These are phyloP conservation scores for Mortierella sp. DNA, from an alignment of 371 early-diverging fungal species.

Conservation along the genomic window DNA sequence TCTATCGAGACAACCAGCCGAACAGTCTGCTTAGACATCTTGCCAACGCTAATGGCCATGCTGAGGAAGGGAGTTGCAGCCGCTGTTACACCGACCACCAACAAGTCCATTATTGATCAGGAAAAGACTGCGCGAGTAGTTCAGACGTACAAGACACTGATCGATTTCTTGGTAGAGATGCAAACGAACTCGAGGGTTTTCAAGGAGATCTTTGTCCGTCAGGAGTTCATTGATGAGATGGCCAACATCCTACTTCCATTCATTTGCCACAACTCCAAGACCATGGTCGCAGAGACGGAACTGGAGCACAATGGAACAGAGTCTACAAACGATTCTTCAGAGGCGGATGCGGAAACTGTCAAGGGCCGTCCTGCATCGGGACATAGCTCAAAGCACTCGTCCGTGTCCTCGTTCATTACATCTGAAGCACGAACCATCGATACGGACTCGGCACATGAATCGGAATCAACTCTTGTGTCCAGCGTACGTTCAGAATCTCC, in stretches of 20 bases:
- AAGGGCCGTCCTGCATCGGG: conserved; percentile 11
- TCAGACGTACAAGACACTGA: conserved; percentile 56
- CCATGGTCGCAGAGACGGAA: conserved; percentile 60
- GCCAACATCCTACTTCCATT: conserved; percentile 65
- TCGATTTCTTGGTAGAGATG: conserved; percentile 67
- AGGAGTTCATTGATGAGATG: conserved; percentile 69
- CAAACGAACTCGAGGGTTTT: conserved; percentile 65
- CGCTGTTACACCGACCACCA: conserved; percentile 33
- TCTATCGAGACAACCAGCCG: conserved; percentile 35
- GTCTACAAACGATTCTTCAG: conserved; percentile 12
- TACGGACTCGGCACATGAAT: conserved; percentile 15
- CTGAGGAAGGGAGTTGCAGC: conserved; percentile 56
- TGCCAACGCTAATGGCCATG: conserved; percentile 55
- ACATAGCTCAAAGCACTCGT: conserved; percentile 42
- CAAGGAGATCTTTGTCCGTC: conserved; percentile 62
- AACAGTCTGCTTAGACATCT: conserved; percentile 51
- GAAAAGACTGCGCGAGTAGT: conserved; percentile 21
- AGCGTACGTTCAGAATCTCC: conserved; percentile 30
- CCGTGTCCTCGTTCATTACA: conserved; percentile 28
- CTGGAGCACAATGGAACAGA: conserved; percentile 58
- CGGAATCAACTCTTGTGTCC: conserved; percentile 11
- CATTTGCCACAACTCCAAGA: conserved; percentile 58
- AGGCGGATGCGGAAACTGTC: conserved; percentile 2
- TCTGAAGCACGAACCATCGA: conserved; percentile 20
- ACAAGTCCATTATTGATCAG: conserved; percentile 16